Conservation (phyloP, 495 filamentous ascomycete genomes). For the Jackrogersella minutella region DNA sequence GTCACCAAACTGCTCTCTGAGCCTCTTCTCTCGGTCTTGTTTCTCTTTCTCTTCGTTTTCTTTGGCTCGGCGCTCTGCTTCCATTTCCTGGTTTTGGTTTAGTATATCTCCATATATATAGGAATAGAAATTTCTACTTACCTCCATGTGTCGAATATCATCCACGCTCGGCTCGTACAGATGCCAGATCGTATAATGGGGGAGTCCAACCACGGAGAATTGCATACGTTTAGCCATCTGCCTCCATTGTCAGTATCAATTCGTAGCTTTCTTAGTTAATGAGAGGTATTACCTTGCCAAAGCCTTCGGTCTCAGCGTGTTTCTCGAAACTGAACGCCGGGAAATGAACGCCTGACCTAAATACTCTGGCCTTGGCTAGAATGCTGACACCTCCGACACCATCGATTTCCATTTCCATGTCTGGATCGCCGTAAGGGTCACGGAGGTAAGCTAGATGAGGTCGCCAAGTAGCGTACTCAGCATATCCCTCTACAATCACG, state of each 20-base stretch:
- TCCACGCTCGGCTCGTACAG: constrained; percentile 97
- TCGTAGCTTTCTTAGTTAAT: not conserved
- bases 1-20: constrained; percentile 76
- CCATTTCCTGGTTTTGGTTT: constrained; percentile 73
- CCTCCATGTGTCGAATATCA: constrained; percentile 96
- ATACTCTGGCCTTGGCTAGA: constrained; percentile 93
- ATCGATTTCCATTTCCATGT: constrained; percentile 99
- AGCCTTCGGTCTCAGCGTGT: constrained; percentile 97
- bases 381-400: constrained; percentile 98
- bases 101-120: not conserved
- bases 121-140: constrained; percentile 40
- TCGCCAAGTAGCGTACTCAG: constrained; percentile 98
- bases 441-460: constrained; percentile 97
- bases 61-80: constrained; percentile 73
- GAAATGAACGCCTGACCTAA: constrained; percentile 94
- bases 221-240: constrained; percentile 97
- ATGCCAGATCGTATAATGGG: constrained; percentile 99
- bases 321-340: constrained; percentile 99
- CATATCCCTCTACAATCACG: constrained; percentile 98
- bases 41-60: constrained; percentile 79
- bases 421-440: constrained; percentile 96
- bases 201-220: constrained; percentile 95
- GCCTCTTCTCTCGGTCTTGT: constrained; percentile 68
- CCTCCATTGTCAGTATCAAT: constrained; percentile 44
- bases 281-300: constrained; percentile 80